These are phyloP conservation scores for Eucalyptus curtisii DNA, from an alignment of 345 rosid species.

Conservation along the genomic window DNA sequence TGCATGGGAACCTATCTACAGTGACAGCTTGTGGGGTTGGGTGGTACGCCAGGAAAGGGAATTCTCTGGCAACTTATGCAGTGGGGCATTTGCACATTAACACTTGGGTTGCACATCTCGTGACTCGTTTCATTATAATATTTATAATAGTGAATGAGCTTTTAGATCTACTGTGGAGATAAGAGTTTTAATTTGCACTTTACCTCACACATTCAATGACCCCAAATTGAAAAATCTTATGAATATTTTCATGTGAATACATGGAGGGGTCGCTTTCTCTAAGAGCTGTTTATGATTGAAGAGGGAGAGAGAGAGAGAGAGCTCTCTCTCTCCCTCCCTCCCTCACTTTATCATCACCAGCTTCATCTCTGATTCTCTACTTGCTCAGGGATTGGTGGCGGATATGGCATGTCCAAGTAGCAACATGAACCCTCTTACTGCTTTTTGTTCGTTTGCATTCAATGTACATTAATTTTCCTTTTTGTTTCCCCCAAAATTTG, in stretches of 20 bases:
- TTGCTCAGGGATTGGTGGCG: background rate
- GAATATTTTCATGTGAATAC: background rate
- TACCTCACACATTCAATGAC: background rate
- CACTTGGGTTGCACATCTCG: background rate
- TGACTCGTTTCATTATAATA: background rate
- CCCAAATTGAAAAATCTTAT: background rate
- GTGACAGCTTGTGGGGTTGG: background rate
- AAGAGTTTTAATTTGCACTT: background rate
- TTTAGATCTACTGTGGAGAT: background rate
- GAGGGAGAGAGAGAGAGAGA: background rate
- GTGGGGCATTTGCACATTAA: constrained; percentile 1
- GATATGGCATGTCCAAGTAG: background rate
- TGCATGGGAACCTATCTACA: background rate
- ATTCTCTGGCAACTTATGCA: background rate
- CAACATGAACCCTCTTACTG: background rate
- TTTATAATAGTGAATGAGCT: background rate
- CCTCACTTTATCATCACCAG: background rate
- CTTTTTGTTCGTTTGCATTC: background rate
- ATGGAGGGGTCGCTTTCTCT: background rate
- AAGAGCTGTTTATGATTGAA: background rate
- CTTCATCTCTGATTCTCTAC: background rate
- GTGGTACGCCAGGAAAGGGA: background rate
- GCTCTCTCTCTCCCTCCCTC: background rate
- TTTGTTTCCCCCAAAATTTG: background rate
- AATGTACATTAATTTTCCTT: background rate